Percentiles rank a stretch among this genome's conserved stretches.
phyloP scores from a whole-genome alignment of 495 filamentous ascomycete genomes.

The Lasiosphaeria ovina region DNA sequence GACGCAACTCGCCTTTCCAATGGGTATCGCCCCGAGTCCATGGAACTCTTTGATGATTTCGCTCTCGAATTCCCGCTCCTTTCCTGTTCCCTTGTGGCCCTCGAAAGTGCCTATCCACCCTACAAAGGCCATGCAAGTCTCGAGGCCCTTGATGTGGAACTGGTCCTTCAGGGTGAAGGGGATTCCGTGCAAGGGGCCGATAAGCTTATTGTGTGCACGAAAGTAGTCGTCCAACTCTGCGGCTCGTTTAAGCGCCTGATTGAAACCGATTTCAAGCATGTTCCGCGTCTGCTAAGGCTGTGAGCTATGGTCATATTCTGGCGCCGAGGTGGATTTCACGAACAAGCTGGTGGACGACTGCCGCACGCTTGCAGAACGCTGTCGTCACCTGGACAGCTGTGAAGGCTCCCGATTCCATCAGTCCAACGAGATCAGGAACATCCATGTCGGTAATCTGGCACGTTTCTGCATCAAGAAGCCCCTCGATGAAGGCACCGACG shows the following conservation, averaged over 20 bases:
- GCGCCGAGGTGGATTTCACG: neutral
- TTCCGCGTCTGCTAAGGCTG: slow-evolving; percentile 33
- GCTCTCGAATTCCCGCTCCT: slow-evolving; percentile 48
- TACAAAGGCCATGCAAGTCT: slow-evolving; percentile 37
- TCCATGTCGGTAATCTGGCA: slow-evolving; percentile 22
- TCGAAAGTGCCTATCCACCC: slow-evolving; percentile 43
- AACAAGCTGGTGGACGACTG: slow-evolving; percentile 59
- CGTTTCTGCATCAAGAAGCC: slow-evolving; percentile 26
- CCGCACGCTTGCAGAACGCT: slow-evolving; percentile 50
- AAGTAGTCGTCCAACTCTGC: slow-evolving; percentile 54
- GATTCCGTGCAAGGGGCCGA: slow-evolving; percentile 67
- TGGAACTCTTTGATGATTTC: slow-evolving; percentile 40
- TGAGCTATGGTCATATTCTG: neutral
- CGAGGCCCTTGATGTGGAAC: slow-evolving; percentile 59
- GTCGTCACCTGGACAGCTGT: slow-evolving; percentile 38
- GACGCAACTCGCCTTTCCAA: slow-evolving; percentile 52
- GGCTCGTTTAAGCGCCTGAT: slow-evolving; percentile 56
- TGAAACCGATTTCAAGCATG: slow-evolving; percentile 68
- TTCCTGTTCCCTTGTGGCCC: slow-evolving; percentile 54
- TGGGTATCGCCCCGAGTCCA: slow-evolving; percentile 52
- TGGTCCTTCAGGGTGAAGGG: slow-evolving; percentile 66
- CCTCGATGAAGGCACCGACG: slow-evolving; percentile 33
- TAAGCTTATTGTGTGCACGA: slow-evolving; percentile 41
- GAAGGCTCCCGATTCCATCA: slow-evolving; percentile 18
- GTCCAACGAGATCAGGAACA: slow-evolving; percentile 15